These are phyloP conservation scores for Fusarium goolgardi DNA, from an alignment of 2,329 filamentous ascomycete genomes.

Conservation along the genomic window DNA sequence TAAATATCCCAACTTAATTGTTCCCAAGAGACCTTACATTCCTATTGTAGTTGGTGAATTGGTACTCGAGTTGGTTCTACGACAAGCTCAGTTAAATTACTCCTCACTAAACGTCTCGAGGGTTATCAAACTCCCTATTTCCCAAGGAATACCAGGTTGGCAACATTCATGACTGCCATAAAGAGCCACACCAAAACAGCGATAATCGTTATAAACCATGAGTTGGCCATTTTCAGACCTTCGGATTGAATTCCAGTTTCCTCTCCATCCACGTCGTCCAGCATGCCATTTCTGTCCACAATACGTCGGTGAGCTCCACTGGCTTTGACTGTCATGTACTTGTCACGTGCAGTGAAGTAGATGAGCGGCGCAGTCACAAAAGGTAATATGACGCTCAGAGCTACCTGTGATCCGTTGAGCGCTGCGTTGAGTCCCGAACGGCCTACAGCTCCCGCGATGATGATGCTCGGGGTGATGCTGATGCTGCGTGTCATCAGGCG, in stretches of 20 bases:
- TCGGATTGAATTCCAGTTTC: conserved; percentile 13
- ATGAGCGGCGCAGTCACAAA: conserved; percentile 87
- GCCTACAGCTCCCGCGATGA: conserved; percentile 84
- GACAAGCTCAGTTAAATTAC: not conserved
- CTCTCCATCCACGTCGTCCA: not conserved
- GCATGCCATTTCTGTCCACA: not conserved
- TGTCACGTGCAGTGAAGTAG: conserved; percentile 83
- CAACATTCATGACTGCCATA: conserved; percentile 83
- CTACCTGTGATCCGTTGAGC: conserved; percentile 81
- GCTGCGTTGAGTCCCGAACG: conserved; percentile 75
- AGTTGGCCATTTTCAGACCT: conserved; percentile 75
- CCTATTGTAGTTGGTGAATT: too few species aligned
- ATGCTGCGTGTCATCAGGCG: conserved; percentile 81
- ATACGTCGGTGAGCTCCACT: not conserved
- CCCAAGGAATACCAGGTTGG: conserved; percentile 67
- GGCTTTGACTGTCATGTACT: conserved; percentile 77
- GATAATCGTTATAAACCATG: conserved; percentile 70
- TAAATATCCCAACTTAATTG: too few species aligned
- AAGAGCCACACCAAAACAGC: conserved; percentile 74
- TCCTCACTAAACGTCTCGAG: not conserved
- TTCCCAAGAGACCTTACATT: too few species aligned
- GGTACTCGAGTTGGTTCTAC: not conserved
- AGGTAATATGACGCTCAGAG: conserved; percentile 80
- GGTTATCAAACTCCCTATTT: not conserved
- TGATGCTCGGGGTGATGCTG: conserved; percentile 83